Conservation (phyloP, 306 rosid species). For the Rubus parviflorus region DNA sequence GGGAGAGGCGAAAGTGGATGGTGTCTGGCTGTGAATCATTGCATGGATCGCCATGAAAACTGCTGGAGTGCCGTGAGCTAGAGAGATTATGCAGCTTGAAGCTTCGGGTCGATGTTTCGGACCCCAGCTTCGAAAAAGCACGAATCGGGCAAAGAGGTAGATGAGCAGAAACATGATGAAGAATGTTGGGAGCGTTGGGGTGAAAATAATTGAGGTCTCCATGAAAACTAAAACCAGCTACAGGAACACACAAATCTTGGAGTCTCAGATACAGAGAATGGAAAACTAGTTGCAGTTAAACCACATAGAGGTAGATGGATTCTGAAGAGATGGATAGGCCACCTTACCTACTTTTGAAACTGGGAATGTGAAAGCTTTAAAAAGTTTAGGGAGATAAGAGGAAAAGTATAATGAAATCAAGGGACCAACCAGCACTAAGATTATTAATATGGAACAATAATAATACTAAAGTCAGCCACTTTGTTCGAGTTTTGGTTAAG, state of each 20-base stretch:
- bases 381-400: no score
- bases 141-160: constrained; percentile 34
- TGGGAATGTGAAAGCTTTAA: constrained; percentile 5
- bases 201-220: constrained; percentile 25
- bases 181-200: constrained; percentile 32
- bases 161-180: constrained; percentile 34
- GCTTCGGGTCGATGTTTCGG: constrained; percentile 39
- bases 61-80: constrained; percentile 48
- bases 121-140: constrained; percentile 38
- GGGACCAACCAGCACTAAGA: neutral
- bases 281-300: neutral
- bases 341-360: constrained; percentile 5
- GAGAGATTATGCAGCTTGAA: constrained; percentile 50
- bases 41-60: constrained; percentile 37
- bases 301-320: neutral
- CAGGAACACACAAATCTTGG: neutral
- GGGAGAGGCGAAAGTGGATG: constrained; percentile 33
- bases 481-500: neutral
- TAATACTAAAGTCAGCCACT: neutral
- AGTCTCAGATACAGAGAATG: neutral
- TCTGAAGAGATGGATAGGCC: neutral
- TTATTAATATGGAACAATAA: neutral
- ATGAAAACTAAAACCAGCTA: constrained; percentile 15
- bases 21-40: neutral
- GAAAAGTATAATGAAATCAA: neutral